Conservation (phyloP, 352 stramenopile genomes). For the Globisporangium sylvaticum region DNA sequence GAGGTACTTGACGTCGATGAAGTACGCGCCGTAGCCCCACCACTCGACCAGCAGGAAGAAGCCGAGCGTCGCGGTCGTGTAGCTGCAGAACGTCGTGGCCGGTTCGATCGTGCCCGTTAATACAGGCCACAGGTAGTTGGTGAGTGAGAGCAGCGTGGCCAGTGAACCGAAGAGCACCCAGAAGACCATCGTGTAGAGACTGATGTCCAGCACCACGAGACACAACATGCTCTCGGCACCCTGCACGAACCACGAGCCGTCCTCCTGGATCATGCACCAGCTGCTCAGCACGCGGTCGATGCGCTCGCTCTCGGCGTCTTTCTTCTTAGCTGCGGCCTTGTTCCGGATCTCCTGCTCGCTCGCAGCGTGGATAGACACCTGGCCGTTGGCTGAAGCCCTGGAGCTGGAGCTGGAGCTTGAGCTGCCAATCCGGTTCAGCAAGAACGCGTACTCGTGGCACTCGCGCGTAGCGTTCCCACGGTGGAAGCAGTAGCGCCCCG, state of each 20-base stretch:
- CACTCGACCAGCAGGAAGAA: constrained; percentile 39
- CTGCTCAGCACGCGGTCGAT: constrained; percentile 30
- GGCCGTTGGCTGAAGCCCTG: not conserved
- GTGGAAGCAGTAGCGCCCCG: constrained; percentile 40
- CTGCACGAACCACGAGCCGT: constrained; percentile 43
- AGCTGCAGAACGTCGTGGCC: constrained; percentile 27
- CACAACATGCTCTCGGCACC: constrained; percentile 51
- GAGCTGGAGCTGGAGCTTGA: too few relatives aligned
- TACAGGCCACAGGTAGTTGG: constrained; percentile 2
- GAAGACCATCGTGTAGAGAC: constrained; percentile 40
- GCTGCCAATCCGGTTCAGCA: constrained; percentile 32
- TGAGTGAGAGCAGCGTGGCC: constrained; percentile 19
- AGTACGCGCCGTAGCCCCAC: constrained; percentile 50
- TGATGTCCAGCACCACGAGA: constrained; percentile 55
- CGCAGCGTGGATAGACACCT: not conserved
- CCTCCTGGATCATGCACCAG: constrained; percentile 34
- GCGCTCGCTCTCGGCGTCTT: constrained; percentile 3
- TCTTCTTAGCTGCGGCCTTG: constrained; percentile 6
- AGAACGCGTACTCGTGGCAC: constrained; percentile 39
- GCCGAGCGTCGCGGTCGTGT: constrained; percentile 30
- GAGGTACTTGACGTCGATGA: constrained; percentile 39
- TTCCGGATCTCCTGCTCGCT: not conserved
- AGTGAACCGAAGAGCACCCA: constrained; percentile 33
- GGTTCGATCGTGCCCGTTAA: constrained; percentile 1
- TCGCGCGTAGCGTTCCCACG: constrained; percentile 27